Conservation (phyloP, 2,329 filamentous ascomycete genomes). For the Fusarium xylarioides region DNA sequence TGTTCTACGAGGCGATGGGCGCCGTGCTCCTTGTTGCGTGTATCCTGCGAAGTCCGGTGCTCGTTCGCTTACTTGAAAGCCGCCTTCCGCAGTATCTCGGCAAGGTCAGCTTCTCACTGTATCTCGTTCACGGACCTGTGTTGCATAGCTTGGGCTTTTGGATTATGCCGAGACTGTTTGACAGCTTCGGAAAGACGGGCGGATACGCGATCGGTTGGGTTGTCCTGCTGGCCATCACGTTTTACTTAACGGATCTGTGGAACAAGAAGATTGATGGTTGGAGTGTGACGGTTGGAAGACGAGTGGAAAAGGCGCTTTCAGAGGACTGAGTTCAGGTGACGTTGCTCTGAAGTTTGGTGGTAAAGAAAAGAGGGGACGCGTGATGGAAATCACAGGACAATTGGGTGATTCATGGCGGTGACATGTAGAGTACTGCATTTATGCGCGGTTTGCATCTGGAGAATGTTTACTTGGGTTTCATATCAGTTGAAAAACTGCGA, state of each 20-base stretch:
- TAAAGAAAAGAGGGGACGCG: not conserved
- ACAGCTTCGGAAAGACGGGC: slow-evolving; percentile 44
- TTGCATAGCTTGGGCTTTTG: slow-evolving; percentile 69
- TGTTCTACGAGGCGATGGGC: slow-evolving; percentile 52
- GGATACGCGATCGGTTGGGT: slow-evolving; percentile 48
- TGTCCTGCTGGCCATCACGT: slow-evolving; percentile 42
- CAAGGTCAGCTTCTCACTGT: slow-evolving; percentile 53
- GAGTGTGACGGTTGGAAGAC: slow-evolving; percentile 50
- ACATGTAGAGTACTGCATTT: not conserved
- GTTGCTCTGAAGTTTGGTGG: not conserved
- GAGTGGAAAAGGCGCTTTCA: slow-evolving; percentile 42
- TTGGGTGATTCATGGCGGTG: not conserved
- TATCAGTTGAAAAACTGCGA: not conserved
- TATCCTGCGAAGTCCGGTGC: slow-evolving; percentile 45
- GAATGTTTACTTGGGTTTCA: not conserved
- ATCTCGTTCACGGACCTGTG: slow-evolving; percentile 62
- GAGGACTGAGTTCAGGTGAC: slow-evolving; percentile 8
- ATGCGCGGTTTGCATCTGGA: not conserved
- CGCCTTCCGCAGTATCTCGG: slow-evolving; percentile 50
- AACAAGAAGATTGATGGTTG: slow-evolving; percentile 49
- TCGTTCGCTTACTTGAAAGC: slow-evolving; percentile 45
- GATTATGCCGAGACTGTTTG: slow-evolving; percentile 56
- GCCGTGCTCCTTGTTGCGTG: slow-evolving; percentile 50
- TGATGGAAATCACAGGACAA: no score
- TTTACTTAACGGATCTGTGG: slow-evolving; percentile 51